phyloP scores from a whole-genome alignment of 257 asterid genomes.

The Cinchona pubescens region DNA sequence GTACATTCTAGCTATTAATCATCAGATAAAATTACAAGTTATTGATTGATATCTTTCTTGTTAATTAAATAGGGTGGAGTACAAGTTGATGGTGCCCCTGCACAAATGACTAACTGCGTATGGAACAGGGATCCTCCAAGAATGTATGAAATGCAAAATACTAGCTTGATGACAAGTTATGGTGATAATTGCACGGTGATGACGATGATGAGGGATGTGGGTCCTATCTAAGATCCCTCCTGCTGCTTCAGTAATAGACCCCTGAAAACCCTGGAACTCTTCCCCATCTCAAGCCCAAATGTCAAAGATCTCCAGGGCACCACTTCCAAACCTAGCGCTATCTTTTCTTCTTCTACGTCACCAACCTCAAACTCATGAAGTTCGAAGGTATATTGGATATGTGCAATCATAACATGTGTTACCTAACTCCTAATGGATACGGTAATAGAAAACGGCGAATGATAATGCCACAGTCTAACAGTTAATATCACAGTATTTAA shows the following conservation, averaged over 20 bases:
- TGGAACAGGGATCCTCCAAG: conserved; percentile 44
- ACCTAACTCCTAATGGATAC: not conserved
- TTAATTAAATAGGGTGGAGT: conserved; percentile 20
- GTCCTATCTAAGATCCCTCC: conserved; percentile 34
- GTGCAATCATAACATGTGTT: not conserved
- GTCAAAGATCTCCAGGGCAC: conserved; percentile 15
- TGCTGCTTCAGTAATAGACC: conserved; percentile 43
- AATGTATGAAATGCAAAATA: conserved; percentile 17
- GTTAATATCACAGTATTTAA: too few relatives aligned
- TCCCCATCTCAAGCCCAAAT: conserved; percentile 47
- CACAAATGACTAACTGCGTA: conserved; percentile 23
- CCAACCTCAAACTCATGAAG: not conserved
- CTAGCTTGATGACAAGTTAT: conserved; percentile 21
- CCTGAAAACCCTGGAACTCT: conserved; percentile 70
- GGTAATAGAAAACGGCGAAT: too few relatives aligned
- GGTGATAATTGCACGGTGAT: conserved; percentile 42
- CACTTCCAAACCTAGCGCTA: not conserved
- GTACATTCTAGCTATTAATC: not conserved
- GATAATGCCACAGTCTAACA: too few relatives aligned
- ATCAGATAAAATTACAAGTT: not conserved
- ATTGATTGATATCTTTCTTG: not conserved
- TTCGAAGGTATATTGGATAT: not conserved
- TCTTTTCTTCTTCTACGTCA: not conserved
- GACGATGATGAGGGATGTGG: conserved; percentile 21
- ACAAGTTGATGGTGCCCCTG: conserved; percentile 23